phyloP scores from a whole-genome alignment of 2,329 filamentous ascomycete genomes.

The Claviceps sp. region DNA sequence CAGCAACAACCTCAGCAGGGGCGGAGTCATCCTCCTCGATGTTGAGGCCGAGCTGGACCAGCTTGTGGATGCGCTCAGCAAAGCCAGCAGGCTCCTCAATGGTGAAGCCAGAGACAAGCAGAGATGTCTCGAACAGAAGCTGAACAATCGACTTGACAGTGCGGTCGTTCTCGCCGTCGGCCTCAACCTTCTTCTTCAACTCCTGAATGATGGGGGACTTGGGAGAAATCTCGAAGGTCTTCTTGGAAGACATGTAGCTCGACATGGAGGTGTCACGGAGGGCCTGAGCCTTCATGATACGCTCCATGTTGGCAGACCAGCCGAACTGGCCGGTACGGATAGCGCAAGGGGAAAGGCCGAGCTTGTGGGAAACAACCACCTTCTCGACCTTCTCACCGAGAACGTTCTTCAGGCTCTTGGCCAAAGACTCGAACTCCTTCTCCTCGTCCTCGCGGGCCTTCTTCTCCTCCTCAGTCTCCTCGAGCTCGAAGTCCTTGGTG shows the following conservation, averaged over 20 bases:
- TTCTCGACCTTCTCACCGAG: constrained; percentile 99
- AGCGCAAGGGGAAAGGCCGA: constrained; percentile 84
- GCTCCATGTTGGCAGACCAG: constrained; percentile 99
- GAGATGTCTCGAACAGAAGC: constrained; percentile 96
- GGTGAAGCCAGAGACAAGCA: constrained; percentile 97
- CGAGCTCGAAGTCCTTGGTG: constrained; percentile 99
- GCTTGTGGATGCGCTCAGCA: constrained; percentile 98
- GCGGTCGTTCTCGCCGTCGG: constrained; percentile 94
- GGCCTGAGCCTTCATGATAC: constrained; percentile 99
- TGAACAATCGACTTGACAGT: constrained; percentile 99
- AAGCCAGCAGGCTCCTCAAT: constrained; percentile 98
- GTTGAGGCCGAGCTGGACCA: constrained; percentile 93
- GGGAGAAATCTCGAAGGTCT: constrained; percentile 99
- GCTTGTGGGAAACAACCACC: constrained; percentile 97
- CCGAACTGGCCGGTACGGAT: constrained; percentile 99
- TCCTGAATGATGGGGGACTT: constrained; percentile 96
- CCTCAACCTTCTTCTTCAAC: constrained; percentile 98
- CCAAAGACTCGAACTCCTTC: constrained; percentile 92
- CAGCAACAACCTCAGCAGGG: constrained; percentile 42
- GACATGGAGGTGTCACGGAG: constrained; percentile 99
- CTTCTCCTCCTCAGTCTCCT: constrained; percentile 99
- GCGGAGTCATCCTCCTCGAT: constrained; percentile 82
- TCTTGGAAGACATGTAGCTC: constrained; percentile 99
- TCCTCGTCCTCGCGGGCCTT: constrained; percentile 84
- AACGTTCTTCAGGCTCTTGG: constrained; percentile 98